Base-by-base conservation (phyloP, 2,329 filamentous ascomycete genomes). In the Colletotrichum sp. region DNA sequence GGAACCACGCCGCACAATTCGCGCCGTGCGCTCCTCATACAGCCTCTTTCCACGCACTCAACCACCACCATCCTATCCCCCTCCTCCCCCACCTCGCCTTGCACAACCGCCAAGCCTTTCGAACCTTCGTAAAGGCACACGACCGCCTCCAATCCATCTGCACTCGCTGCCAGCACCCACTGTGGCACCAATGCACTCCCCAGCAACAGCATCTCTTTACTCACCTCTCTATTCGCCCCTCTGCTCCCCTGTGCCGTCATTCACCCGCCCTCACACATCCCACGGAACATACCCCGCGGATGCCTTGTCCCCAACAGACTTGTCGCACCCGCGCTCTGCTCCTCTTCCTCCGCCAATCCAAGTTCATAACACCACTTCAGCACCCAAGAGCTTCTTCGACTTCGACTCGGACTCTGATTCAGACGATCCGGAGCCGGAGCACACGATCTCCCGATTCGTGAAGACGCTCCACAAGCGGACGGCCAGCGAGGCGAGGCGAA, bases 1-100 rank as follows among this genome's bases (percentile, higher is more conserved):
- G 5, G 78, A 24, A 78, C 77, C 28, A 77, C 81, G 13, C 71
- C 80, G 15, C 21, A 78, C 77, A 24, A 74, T 78, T 59, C 71
- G 77, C 5, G 71, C 77, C 39, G 77, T 78, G 39, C 72, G 75
- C 28, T 78, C 77, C 2, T 78, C 77, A 6, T 78, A 78, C 68
- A 77, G 77, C 43, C 75, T 78, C 52, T 78, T 78, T 65, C 77
- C 74, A 63, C 69, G 68, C 30, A 75, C 63, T 21, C 74, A 71
- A 52, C 36, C 63, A 36, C 65, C 36, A 30, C 71, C 64, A 9
- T 71, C 24, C 59, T 59, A 74, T 24, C 55, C 61, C 8, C 68
- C 75, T n/a, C 72, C 72, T 7, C 72, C 72, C 15, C 75, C 71
- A 7, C 71, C 69, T 28, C 32, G 63, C 39, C 60, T 77, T 36